These are phyloP conservation scores for Brassica cretica DNA, from an alignment of 345 rosid species.

Conservation along the genomic window DNA sequence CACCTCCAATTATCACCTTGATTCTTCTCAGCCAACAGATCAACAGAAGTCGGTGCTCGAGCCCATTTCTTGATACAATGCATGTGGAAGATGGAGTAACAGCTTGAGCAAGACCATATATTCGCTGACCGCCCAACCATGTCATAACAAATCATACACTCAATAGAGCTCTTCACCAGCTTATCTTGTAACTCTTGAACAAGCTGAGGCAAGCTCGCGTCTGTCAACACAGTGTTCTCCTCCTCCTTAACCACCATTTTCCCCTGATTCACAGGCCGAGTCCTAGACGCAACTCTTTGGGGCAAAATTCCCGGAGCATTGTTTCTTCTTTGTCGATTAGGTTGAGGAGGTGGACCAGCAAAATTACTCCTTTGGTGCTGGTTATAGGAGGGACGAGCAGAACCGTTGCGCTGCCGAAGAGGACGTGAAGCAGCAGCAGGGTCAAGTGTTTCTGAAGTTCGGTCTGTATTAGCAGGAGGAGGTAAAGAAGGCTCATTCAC, in stretches of 20 bases:
- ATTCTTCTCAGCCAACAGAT: constrained; percentile 71
- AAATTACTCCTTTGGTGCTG: not conserved
- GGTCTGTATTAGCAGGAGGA: constrained; percentile 36
- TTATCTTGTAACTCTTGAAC: constrained; percentile 92
- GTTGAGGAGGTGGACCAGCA: not conserved
- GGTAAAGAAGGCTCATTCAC: constrained; percentile 16
- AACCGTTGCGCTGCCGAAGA: not conserved
- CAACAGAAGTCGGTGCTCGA: constrained; percentile 85
- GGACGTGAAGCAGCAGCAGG: constrained; percentile 31
- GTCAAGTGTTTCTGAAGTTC: not conserved
- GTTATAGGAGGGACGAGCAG: not conserved
- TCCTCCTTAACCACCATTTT: constrained; percentile 37
- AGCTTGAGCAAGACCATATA: constrained; percentile 93
- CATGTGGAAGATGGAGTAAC: constrained; percentile 90
- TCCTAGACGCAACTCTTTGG: constrained; percentile 41
- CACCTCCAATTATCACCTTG: constrained; percentile 96
- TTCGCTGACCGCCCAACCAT: constrained; percentile 80
- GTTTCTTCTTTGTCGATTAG: not conserved
- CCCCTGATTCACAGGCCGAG: constrained; percentile 45
- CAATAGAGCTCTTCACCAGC: constrained; percentile 64
- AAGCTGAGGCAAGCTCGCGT: constrained; percentile 78
- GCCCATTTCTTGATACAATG: constrained; percentile 96
- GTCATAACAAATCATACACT: constrained; percentile 98
- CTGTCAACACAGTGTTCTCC: constrained; percentile 40
- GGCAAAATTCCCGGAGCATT: not conserved